Evolutionary conservation across 345 rosid genomes (phyloP).

Genomic region (Populus pruinosa): DNA sequence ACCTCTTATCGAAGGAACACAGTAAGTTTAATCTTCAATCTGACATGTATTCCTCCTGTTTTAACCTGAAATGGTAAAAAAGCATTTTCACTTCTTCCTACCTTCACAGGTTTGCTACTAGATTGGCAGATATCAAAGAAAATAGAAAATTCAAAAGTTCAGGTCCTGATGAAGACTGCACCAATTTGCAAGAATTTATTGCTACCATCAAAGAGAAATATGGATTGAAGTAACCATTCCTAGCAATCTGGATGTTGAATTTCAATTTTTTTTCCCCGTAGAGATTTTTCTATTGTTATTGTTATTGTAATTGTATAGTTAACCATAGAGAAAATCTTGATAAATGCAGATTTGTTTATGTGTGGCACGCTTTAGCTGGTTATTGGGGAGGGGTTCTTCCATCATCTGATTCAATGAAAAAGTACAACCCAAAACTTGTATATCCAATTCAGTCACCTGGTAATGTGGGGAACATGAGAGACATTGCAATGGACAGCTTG

Average conservation of each 20-base stretch:
- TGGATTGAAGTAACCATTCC: constrained; percentile 35
- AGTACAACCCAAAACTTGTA: constrained; percentile 43
- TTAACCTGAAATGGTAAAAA: neutral
- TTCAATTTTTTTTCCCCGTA: neutral
- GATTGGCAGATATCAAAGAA: constrained; percentile 51
- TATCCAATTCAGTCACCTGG: constrained; percentile 52
- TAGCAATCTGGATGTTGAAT: neutral
- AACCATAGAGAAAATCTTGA: neutral
- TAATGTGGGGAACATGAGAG: constrained; percentile 29
- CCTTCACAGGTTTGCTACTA: constrained; percentile 43
- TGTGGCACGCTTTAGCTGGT: constrained; percentile 62
- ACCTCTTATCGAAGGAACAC: constrained; percentile 33
- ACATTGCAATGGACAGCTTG: constrained; percentile 37
- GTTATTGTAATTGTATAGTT: neutral
- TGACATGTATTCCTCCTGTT: neutral
- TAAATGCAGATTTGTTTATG: constrained; percentile 45
- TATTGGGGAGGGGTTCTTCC: constrained; percentile 67
- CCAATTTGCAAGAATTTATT: constrained; percentile 36
- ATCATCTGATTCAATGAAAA: constrained; percentile 45
- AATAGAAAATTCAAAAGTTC: constrained; percentile 44
- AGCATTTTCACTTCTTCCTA: constrained; percentile 5
- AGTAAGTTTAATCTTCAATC: constrained; percentile 28
- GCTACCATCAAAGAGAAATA: constrained; percentile 31
- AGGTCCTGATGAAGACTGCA: constrained; percentile 23
- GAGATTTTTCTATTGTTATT: neutral